Evolutionary conservation across 192 early-diverging fungal genomes (phyloP).

Genomic region (Coemansia sp.): DNA sequence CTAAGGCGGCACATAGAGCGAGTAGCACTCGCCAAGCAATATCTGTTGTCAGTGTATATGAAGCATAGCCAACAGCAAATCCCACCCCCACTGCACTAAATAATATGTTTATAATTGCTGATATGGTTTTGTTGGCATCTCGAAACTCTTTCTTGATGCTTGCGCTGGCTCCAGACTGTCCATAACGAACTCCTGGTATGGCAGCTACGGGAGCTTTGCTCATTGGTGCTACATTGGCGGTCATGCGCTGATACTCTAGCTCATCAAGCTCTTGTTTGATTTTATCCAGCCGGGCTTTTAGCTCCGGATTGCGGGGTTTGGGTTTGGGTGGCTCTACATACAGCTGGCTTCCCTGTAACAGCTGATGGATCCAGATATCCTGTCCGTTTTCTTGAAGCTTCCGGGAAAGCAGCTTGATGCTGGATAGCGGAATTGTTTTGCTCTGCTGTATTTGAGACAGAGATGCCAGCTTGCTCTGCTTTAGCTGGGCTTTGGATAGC

Average conservation of each 20-base stretch:
- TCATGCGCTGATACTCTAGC: constrained; percentile 44
- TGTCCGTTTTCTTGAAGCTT: constrained; percentile 3
- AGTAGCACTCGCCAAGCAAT: constrained; percentile 44
- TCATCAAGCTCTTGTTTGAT: constrained; percentile 43
- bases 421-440: constrained; percentile 15
- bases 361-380: constrained; percentile 29
- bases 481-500: constrained; percentile 2
- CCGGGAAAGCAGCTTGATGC: constrained; percentile 25
- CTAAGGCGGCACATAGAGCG: constrained; percentile 26
- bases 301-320: constrained; percentile 36
- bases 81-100: constrained; percentile 50
- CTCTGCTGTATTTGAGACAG: background rate
- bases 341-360: constrained; percentile 36
- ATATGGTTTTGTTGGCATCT: constrained; percentile 30
- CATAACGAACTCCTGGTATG: constrained; percentile 38
- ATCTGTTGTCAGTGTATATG: constrained; percentile 44
- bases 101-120: constrained; percentile 44
- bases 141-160: constrained; percentile 32
- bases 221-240: constrained; percentile 4
- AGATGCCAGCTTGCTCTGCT: background rate
- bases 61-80: constrained; percentile 48
- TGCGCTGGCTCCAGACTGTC: constrained; percentile 3
- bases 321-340: constrained; percentile 18
- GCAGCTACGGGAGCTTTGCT: constrained; percentile 11
- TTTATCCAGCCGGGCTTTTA: constrained; percentile 34